phyloP scores from a whole-genome alignment of 768 basidiomycete species.

The Hysterangium stoloniferum region DNA sequence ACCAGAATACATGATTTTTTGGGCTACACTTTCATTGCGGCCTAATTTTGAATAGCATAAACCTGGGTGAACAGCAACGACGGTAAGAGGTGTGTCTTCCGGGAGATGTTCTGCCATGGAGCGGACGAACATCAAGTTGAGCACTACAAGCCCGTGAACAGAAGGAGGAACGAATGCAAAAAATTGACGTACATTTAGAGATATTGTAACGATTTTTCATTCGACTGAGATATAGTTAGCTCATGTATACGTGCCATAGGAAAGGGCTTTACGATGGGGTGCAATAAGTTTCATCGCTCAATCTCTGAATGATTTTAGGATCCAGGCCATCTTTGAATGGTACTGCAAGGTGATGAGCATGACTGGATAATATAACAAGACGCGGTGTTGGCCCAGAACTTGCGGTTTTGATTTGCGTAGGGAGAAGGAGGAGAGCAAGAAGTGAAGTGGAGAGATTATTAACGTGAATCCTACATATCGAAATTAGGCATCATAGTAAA shows the following conservation, averaged over 20 bases:
- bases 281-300: not conserved
- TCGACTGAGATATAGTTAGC: too few species aligned
- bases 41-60: slow-evolving; percentile 5
- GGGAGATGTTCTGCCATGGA: slow-evolving; percentile 3
- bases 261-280: too few species aligned
- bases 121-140: slow-evolving; percentile 11
- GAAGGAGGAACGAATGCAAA: too few species aligned
- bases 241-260: too few species aligned
- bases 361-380: slow-evolving; percentile 11
- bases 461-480: slow-evolving; percentile 8
- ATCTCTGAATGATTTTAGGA: slow-evolving; percentile 4
- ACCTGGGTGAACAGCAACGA: not conserved
- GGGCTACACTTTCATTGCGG: not conserved
- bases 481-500: not conserved
- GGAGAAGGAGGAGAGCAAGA: slow-evolving; percentile 9
- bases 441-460: slow-evolving; percentile 10
- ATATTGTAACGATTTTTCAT: not conserved
- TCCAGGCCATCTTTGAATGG: not conserved
- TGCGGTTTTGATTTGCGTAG: slow-evolving; percentile 4
- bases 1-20: not conserved
- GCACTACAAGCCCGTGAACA: not conserved
- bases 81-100: not conserved
- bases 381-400: not conserved
- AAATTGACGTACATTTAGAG: not conserved
- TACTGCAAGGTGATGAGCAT: not conserved